Evolutionary conservation across 2,329 filamentous ascomycete genomes (phyloP).

Genomic region (Fusarium marasasianum): DNA sequence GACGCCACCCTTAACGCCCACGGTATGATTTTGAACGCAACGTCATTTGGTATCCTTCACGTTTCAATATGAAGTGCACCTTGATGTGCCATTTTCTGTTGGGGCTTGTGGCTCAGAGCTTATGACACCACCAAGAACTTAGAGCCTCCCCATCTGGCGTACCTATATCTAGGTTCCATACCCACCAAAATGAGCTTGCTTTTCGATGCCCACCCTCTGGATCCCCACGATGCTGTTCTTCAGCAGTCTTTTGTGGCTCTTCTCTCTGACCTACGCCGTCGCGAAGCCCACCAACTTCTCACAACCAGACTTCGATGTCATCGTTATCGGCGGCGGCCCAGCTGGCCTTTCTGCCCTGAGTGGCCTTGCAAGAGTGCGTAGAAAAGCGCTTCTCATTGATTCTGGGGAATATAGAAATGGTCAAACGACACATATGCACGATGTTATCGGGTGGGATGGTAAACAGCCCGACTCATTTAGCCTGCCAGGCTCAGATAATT

Average conservation of each 20-base stretch:
- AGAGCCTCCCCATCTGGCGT: rapidly evolving
- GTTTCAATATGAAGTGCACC: too few species aligned
- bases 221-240: conserved; percentile 28
- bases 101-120: not conserved
- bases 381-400: conserved; percentile 65
- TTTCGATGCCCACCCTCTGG: too few species aligned
- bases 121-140: not conserved
- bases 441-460: conserved; percentile 70
- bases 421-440: conserved; percentile 67
- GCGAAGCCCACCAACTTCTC: too few species aligned
- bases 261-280: conserved; percentile 14
- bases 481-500: not conserved
- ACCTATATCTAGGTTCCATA: not conserved
- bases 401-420: conserved; percentile 67
- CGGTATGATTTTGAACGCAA: rapidly evolving
- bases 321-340: conserved; percentile 67
- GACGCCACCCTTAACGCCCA: not conserved
- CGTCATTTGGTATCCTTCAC: not conserved
- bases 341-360: conserved; percentile 64
- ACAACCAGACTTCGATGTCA: conserved; percentile 52
- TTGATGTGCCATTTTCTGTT: not conserved
- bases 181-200: not conserved
- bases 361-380: conserved; percentile 66
- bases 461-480: not conserved
- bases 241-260: conserved; percentile 14